Percentiles rank a stretch among this genome's conserved stretches.
Conservation (phyloP, 768 basidiomycete genomes). For the Boletus eberwhitei region DNA sequence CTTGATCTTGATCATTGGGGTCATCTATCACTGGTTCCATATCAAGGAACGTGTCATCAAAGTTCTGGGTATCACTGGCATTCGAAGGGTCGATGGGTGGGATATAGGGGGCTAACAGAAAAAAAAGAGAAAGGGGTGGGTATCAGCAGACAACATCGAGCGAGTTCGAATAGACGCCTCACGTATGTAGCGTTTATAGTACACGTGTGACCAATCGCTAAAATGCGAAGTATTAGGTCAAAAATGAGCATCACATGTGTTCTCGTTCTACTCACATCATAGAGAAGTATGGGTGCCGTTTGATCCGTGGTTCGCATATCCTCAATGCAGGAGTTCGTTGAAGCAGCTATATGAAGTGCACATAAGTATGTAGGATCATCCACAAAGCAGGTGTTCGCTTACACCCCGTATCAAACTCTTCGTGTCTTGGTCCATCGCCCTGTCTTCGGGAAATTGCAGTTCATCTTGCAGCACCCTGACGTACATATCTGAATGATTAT, state of each 20-base stretch:
- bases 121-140: slow-evolving; percentile 6
- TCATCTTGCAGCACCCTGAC: slow-evolving; percentile 89
- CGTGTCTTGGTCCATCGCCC: slow-evolving; percentile 91
- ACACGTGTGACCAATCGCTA: slow-evolving; percentile 93
- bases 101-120: slow-evolving; percentile 76
- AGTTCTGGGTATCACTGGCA: slow-evolving; percentile 95
- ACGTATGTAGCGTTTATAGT: slow-evolving; percentile 93
- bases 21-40: slow-evolving; percentile 93
- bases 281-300: slow-evolving; percentile 91
- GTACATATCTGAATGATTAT: slow-evolving; percentile 95
- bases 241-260: slow-evolving; percentile 5
- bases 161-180: slow-evolving; percentile 32
- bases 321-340: slow-evolving; percentile 90
- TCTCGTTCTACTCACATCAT: slow-evolving; percentile 64
- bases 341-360: slow-evolving; percentile 56
- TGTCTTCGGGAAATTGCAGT: slow-evolving; percentile 83
- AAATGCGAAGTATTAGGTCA: slow-evolving; percentile 17
- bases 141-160: slow-evolving; percentile 12
- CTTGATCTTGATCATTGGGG: slow-evolving; percentile 55
- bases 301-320: slow-evolving; percentile 90
- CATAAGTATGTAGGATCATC: slow-evolving; percentile 6
- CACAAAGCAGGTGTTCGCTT: slow-evolving; percentile 31
- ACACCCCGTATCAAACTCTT: slow-evolving; percentile 94
- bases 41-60: slow-evolving; percentile 94
- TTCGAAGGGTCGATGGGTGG: slow-evolving; percentile 88